phyloP scores from a whole-genome alignment of 768 basidiomycete species.

The Collybia nuda region DNA sequence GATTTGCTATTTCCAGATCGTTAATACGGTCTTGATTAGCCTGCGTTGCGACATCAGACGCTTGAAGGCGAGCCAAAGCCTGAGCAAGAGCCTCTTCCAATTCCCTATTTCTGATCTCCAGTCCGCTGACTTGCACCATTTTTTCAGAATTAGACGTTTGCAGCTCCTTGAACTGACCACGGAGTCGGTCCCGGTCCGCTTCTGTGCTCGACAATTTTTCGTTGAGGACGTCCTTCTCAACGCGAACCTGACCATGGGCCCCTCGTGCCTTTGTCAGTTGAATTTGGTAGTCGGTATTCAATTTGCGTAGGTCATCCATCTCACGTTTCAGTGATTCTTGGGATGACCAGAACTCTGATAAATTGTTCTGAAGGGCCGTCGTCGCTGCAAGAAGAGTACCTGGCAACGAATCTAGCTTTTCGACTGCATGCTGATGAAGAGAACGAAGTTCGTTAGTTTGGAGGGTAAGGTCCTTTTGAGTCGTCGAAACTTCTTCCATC shows the following conservation, averaged over 20 bases:
- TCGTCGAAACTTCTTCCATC: constrained; percentile 48
- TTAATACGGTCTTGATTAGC: constrained; percentile 57
- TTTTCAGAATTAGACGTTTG: constrained; percentile 43
- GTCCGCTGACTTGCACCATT: constrained; percentile 41
- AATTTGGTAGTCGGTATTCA: constrained; percentile 68
- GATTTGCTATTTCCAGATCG: constrained; percentile 61
- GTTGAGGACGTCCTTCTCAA: constrained; percentile 73
- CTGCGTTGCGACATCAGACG: constrained; percentile 68
- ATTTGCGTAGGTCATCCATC: constrained; percentile 66
- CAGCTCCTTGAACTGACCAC: constrained; percentile 53
- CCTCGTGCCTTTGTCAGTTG: constrained; percentile 77
- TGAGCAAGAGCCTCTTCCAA: constrained; percentile 74
- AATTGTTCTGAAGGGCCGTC: constrained; percentile 55
- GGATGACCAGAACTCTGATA: constrained; percentile 60
- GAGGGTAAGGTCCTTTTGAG: constrained; percentile 47
- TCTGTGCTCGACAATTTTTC: constrained; percentile 65
- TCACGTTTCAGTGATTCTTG: constrained; percentile 60
- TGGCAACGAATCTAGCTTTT: constrained; percentile 59
- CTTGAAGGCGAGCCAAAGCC: constrained; percentile 68
- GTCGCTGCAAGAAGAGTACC: constrained; percentile 54
- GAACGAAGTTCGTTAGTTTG: constrained; percentile 49
- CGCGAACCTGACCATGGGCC: constrained; percentile 74
- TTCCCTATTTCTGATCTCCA: constrained; percentile 55
- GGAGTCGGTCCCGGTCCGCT: constrained; percentile 63
- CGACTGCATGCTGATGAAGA: constrained; percentile 50